Percentiles rank a stretch among this genome's conserved stretches.
Conservation (phyloP, 2,329 filamentous ascomycete species). For the Tolypocladium pustulatum region DNA sequence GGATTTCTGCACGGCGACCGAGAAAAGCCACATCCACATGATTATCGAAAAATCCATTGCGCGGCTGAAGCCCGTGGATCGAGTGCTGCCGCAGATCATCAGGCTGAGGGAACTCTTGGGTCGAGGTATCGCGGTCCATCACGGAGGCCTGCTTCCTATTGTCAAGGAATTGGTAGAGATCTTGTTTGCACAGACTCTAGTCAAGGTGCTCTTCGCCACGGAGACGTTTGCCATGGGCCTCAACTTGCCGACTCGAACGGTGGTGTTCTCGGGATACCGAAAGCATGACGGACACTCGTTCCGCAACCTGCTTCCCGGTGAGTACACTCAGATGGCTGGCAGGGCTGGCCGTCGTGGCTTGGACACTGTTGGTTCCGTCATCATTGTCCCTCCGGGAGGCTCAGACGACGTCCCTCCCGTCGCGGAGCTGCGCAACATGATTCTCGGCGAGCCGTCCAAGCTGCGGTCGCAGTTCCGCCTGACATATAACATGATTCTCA, state of each 20-base stretch:
- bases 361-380: conserved; percentile 86
- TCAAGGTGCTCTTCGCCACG: conserved; percentile 94
- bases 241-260: conserved; percentile 88
- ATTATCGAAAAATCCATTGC: conserved; percentile 92
- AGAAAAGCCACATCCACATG: conserved; percentile 97
- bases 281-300: conserved; percentile 94
- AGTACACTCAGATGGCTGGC: conserved; percentile 98
- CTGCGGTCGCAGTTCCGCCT: conserved; percentile 90
- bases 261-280: conserved; percentile 93
- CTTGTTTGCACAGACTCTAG: conserved; percentile 84
- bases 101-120: conserved; percentile 75
- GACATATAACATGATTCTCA: conserved; percentile 99
- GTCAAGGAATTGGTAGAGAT: conserved; percentile 98
- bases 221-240: conserved; percentile 99
- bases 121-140: conserved; percentile 89
- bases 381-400: conserved; percentile 73
- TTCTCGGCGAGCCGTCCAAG: conserved; percentile 90
- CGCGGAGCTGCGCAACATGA: conserved; percentile 79
- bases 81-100: conserved; percentile 83
- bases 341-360: conserved; percentile 86
- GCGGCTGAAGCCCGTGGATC: conserved; percentile 80
- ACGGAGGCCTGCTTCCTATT: conserved; percentile 87
- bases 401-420: conserved; percentile 83
- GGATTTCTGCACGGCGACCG: conserved; percentile 84
- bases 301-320: conserved; percentile 81